Percentiles rank a stretch among this genome's conserved stretches.
Evolutionary conservation across 2,329 filamentous ascomycete species (phyloP).

Genomic region (Phoma herbarum): DNA sequence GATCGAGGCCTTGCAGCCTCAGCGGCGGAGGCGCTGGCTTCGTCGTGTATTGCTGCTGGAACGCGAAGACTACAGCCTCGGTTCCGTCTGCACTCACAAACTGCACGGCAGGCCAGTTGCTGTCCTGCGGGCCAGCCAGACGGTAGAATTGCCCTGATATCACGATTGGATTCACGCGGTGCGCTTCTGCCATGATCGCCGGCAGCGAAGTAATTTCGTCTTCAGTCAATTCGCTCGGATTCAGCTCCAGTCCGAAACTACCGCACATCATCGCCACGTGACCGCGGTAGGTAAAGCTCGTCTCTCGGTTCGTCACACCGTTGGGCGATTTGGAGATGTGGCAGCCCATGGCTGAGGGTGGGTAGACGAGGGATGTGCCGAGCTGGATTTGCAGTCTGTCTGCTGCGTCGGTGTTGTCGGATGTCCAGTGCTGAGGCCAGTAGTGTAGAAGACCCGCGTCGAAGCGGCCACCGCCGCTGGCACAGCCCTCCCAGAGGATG

Average conservation of each 20-base stretch:
- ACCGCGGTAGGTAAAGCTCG: conserved; percentile 67
- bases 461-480: conserved; percentile 70
- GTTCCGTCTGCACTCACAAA: conserved; percentile 64
- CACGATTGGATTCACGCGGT: conserved; percentile 67
- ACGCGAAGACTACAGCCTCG: conserved; percentile 66
- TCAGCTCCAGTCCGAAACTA: conserved; percentile 71
- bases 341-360: conserved; percentile 70
- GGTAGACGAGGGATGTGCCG: conserved; percentile 70
- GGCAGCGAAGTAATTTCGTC: conserved; percentile 65
- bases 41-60: conserved; percentile 63
- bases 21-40: conserved; percentile 65
- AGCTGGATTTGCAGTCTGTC: conserved; percentile 70
- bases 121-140: conserved; percentile 64
- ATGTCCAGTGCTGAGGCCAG: conserved; percentile 72
- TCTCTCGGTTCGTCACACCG: conserved; percentile 63
- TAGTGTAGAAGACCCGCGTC: conserved; percentile 69
- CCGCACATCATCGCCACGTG: conserved; percentile 75
- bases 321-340: conserved; percentile 71
- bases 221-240: conserved; percentile 61
- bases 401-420: conserved; percentile 70
- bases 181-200: conserved; percentile 62
- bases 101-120: conserved; percentile 69
- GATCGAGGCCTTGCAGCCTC: conserved; percentile 66
- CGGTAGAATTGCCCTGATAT: conserved; percentile 68
- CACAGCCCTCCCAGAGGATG: conserved; percentile 72